Evolutionary conservation across 805 yeast species (phyloP).

Genomic region (Priceomyces melissophilus): DNA sequence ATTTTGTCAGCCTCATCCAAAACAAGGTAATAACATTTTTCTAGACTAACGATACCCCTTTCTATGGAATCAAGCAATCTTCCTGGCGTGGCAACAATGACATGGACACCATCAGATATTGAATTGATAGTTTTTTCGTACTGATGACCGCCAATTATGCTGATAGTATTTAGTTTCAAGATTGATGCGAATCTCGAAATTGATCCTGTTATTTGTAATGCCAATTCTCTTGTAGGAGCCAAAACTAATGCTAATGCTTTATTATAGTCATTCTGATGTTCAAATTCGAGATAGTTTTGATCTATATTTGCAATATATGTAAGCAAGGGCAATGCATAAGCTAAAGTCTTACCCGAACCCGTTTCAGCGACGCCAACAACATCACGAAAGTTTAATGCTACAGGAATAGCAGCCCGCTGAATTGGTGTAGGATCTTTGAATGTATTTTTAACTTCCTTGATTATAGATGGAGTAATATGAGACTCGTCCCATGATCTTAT

Average conservation of each 20-base stretch:
- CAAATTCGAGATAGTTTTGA: slow-evolving; percentile 27
- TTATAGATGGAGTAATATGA: slow-evolving; percentile 26
- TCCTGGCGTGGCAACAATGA: slow-evolving; percentile 94
- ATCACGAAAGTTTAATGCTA: slow-evolving; percentile 57
- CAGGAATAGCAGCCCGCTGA: slow-evolving; percentile 84
- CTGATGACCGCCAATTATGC: slow-evolving; percentile 88
- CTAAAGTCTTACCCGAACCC: slow-evolving; percentile 92
- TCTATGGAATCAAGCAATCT: slow-evolving; percentile 78
- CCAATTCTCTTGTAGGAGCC: slow-evolving; percentile 94
- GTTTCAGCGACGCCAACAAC: slow-evolving; percentile 92
- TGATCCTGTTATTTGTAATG: slow-evolving; percentile 76
- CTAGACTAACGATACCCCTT: slow-evolving; percentile 56
- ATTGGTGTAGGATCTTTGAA: slow-evolving; percentile 81
- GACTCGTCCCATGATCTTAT: slow-evolving; percentile 74
- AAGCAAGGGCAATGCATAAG: slow-evolving; percentile 73
- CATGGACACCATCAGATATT: slow-evolving; percentile 63
- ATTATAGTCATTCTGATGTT: slow-evolving; percentile 47
- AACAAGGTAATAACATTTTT: slow-evolving; percentile 62
- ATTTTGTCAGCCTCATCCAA: slow-evolving; percentile 95
- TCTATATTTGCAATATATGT: slow-evolving; percentile 44
- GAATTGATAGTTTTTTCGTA: slow-evolving; percentile 67
- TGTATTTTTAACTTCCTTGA: slow-evolving; percentile 29
- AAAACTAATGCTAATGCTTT: slow-evolving; percentile 77
- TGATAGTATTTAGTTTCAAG: slow-evolving; percentile 47
- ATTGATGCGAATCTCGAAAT: slow-evolving; percentile 47